These are phyloP conservation scores for Aspergillus egyptiacus DNA, from an alignment of 495 filamentous ascomycete species.

Conservation along the genomic window DNA sequence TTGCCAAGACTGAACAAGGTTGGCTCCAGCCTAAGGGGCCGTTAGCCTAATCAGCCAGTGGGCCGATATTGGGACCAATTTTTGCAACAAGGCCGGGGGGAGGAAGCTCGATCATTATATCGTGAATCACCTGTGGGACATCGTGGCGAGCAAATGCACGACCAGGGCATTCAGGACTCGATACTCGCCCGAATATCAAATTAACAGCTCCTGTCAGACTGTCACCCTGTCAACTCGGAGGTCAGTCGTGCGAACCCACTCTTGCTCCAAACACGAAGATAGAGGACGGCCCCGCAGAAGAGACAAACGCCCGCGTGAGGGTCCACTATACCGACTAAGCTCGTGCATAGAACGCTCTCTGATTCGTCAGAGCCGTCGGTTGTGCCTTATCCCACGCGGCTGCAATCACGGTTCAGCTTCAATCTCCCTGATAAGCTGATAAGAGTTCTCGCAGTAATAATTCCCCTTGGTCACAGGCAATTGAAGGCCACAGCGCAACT, in stretches of 20 bases:
- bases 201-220: too few relatives aligned
- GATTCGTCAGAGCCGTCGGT: background rate
- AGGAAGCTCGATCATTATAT: too few relatives aligned
- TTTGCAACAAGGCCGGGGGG: too few relatives aligned
- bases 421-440: constrained; percentile 24
- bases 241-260: background rate
- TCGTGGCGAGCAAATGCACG: constrained; percentile 6
- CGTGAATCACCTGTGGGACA: too few relatives aligned
- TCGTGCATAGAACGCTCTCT: background rate
- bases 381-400: constrained; percentile 15
- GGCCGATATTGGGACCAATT: too few relatives aligned
- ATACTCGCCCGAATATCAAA: constrained; percentile 4
- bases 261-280: constrained; percentile 3
- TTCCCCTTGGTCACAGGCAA: constrained; percentile 28
- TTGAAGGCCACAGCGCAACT: background rate
- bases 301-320: constrained; percentile 16
- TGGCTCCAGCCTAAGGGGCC: constrained; percentile 13
- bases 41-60: constrained; percentile 7
- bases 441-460: constrained; percentile 19
- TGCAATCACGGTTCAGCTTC: constrained; percentile 11
- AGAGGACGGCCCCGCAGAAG: constrained; percentile 17
- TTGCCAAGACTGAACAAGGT: constrained; percentile 14
- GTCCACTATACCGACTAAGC: constrained; percentile 11
- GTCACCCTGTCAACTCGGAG: background rate
- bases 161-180: constrained; percentile 10